Base-by-base conservation (phyloP, 257 asterid species). In the Nicotiana noctiflora region DNA sequence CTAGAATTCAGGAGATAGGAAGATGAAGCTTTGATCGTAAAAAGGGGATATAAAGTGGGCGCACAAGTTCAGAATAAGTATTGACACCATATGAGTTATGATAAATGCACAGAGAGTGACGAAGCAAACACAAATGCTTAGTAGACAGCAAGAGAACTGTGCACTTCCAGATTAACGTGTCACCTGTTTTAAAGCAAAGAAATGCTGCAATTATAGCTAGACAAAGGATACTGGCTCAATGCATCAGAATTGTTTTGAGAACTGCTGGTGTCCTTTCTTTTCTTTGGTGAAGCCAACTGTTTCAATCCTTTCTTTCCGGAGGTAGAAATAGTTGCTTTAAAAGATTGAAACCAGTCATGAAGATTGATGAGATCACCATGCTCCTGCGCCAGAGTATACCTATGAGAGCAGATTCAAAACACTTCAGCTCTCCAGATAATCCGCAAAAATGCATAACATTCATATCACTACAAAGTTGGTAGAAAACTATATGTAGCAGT, bases 351-450 rank as follows among this genome's bases (percentile, higher is more conserved):
- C 97, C 97, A 92, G 89, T 96, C 97, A 63, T 94, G 98, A 75
- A 96, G 89, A 86, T 96, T 96, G 86, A 96, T 91, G 81, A 94
- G 95, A 81, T 94, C 98, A 1, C 99, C 98, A 53, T 96, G 97
- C 85, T 96, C 99, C 84, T 94, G 97, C 59, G 97, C 93, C 88
- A 96, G 87, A 46, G 90, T 84, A 79, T 94, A 93, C 97, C 99
- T 95, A 78, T 74, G 60, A 84, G 72, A 49, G 40, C 51, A 59
- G 2, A 74, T 25, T 49, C 79, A 74, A 25, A 74, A 49, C 79
- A 74, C 17, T 74, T 74, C 44, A 74, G 21, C 78, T 72, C 62
- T 49, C 61, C 44, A 7, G 21, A 25, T 14, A 46, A 74, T 25
- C 61, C 61, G 25, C 0, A 6, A 4, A 27, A 49, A 74, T 15